A percentile compares a stretch with the other conserved stretches of the same genome.
These are phyloP conservation scores for Kingdonia uniflora DNA, from an alignment of 164 flowering plant species.

Conservation along the genomic window DNA sequence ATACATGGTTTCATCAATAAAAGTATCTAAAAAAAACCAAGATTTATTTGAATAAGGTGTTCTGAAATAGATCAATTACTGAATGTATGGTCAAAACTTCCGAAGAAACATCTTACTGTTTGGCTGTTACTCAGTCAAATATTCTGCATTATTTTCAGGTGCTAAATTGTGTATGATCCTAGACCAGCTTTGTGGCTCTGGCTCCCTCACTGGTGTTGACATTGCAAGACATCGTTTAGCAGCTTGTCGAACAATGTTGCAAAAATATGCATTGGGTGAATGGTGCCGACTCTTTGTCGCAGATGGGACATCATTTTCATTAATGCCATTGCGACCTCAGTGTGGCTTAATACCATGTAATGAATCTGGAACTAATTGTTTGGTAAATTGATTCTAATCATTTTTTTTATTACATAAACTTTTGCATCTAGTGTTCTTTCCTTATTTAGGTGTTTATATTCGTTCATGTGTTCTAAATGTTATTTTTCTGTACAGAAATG, in stretches of 20 bases:
- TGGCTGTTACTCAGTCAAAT: no score
- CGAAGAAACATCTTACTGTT: no score
- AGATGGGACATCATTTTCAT: conserved; percentile 79
- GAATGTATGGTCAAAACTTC: no score
- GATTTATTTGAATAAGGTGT: no score
- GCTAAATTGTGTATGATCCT: conserved; percentile 89
- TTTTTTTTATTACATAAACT: conserved; percentile 1
- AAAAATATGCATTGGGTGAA: conserved; percentile 65
- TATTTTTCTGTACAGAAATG: conserved; percentile 22
- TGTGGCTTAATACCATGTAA: conserved; percentile 25
- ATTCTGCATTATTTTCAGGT: no score
- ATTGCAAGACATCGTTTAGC: conserved; percentile 81
- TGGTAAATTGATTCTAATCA: background rate
- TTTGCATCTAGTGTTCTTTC: background rate
- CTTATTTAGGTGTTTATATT: conserved; percentile 1
- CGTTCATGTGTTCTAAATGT: conserved; percentile 10
- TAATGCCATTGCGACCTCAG: conserved; percentile 34
- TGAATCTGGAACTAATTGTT: conserved; percentile 9
- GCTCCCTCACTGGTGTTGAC: conserved; percentile 92
- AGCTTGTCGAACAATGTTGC: conserved; percentile 87
- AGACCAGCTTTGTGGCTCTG: conserved; percentile 73
- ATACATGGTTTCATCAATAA: no score
- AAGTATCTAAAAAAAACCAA: no score
- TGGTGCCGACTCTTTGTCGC: conserved; percentile 89
- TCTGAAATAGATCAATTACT: no score